Evolutionary conservation across 164 flowering plant genomes (phyloP).

Genomic region (Chimonanthus salicifolius): DNA sequence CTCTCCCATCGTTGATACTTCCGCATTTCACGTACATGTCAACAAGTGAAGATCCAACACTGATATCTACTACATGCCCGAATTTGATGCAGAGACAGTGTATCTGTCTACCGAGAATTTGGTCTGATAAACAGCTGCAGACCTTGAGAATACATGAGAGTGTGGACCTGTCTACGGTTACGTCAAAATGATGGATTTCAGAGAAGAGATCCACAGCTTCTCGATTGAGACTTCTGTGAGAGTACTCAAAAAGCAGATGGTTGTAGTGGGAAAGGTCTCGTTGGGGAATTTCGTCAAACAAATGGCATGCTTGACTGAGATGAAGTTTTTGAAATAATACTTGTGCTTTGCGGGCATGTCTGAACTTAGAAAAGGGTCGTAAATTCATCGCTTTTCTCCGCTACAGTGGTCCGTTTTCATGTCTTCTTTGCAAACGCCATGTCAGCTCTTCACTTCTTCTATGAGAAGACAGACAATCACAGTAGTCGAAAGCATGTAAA

Average conservation of each 20-base stretch:
- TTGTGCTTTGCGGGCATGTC: neutral
- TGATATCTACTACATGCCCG: conserved; percentile 50
- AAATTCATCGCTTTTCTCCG: neutral
- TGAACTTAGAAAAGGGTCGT: neutral
- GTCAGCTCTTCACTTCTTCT: neutral
- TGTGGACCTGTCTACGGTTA: conserved; percentile 33
- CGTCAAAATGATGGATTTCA: conserved; percentile 30
- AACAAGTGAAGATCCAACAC: conserved; percentile 78
- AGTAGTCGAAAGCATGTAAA: no score
- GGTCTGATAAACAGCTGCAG: conserved; percentile 40
- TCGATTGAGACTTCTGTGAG: conserved; percentile 33
- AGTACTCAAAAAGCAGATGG: conserved; percentile 40
- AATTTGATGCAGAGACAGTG: conserved; percentile 54
- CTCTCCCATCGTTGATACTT: conserved; percentile 40
- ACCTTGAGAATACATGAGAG: conserved; percentile 63
- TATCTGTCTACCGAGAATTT: conserved; percentile 45
- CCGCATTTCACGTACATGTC: conserved; percentile 75
- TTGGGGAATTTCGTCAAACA: conserved; percentile 43
- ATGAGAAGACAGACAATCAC: no score
- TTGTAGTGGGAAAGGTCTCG: conserved; percentile 21
- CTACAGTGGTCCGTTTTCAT: neutral
- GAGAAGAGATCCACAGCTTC: conserved; percentile 48
- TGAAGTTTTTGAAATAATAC: neutral
- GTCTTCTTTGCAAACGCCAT: neutral
- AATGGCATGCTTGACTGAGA: conserved; percentile 21